phyloP scores from a whole-genome alignment of 495 filamentous ascomycete species.

The Penicillium macrosclerotiorum region DNA sequence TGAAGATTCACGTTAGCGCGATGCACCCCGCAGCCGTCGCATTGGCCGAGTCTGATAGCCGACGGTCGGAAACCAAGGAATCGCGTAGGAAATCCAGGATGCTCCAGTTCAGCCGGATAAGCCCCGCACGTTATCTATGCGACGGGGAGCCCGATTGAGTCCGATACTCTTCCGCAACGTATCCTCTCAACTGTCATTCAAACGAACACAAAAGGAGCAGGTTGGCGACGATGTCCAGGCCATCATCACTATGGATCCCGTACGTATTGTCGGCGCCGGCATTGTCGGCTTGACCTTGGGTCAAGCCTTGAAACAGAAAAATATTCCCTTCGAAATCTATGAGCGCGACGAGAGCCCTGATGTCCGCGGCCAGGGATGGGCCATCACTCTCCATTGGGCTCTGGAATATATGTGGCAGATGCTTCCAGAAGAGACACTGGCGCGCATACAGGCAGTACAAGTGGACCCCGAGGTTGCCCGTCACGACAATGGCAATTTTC shows the following conservation, averaged over 20 bases:
- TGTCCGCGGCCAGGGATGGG: constrained; percentile 53
- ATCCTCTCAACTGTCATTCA: too few species aligned
- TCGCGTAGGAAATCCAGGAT: too few species aligned
- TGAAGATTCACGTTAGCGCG: too few species aligned
- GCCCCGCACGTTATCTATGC: constrained; percentile 31
- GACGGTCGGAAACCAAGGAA: constrained; percentile 9
- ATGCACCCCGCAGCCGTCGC: constrained; percentile 10
- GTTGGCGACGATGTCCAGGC: background rate
- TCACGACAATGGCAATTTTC: constrained; percentile 29
- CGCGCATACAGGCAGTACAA: constrained; percentile 44
- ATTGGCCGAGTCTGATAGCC: constrained; percentile 9
- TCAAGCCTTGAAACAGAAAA: constrained; percentile 47
- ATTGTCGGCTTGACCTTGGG: constrained; percentile 56
- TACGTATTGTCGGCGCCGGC: constrained; percentile 58
- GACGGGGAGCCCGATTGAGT: constrained; percentile 13
- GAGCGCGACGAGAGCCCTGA: constrained; percentile 48
- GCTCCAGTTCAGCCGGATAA: too few species aligned
- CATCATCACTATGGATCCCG: constrained; percentile 18
- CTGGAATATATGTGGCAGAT: constrained; percentile 47
- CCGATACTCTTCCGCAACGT: constrained; percentile 2
- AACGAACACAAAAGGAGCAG: constrained; percentile 12
- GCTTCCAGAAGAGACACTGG: constrained; percentile 44
- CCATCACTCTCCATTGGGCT: constrained; percentile 59
- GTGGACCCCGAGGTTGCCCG: constrained; percentile 41
- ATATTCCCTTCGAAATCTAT: constrained; percentile 50